Evolutionary conservation across 164 flowering plant genomes (phyloP), one percentile per base, ranked within the genome.

Genomic region (Vitis riparia): DNA sequence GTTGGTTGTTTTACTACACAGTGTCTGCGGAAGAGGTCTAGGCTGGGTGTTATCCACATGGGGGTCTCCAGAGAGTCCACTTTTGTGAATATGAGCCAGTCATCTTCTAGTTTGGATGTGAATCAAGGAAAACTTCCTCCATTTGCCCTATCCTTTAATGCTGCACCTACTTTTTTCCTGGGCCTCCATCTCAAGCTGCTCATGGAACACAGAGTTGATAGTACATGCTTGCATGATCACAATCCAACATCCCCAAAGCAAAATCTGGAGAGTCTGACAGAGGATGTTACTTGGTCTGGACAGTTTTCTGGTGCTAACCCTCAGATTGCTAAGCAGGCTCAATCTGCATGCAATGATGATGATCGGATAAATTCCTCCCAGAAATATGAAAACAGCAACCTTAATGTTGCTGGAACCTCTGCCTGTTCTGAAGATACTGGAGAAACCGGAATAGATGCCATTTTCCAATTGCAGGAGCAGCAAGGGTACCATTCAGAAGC

Each of bases 121-220:
- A 74, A 74, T 75, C 77, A 32, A n/a, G 73, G 75, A 71, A 77
- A 71, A 51, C 71, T 87, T 75, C 85, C 91, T 73, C 81, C 85
- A 66, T 83, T 85, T 79, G 70, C 84, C 68, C 82, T 87, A 68
- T 80, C 93, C 60, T 86, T 91, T 78, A 52, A 87, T 72, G 86
- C 91, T 74, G 86, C 87, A 12, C 90, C 97, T 51, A 71, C 91
- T 55, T 88, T 83, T 75, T 86, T 89, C 79, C 78, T 87, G 4
- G 69, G 82, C 66, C 76, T 88, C 79, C 99, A 92, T 81, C 89
- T 94, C 49, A 89, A 88, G 81, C 72, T 84, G 79, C 81, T 91
- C 56, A 85, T 90, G 89, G 87, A 87, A 55, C 83, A 72, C 55
- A 79, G 79, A 65, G 75, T 79, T 63, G 76, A 86, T 44, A 67